Conservation (phyloP, 768 basidiomycete genomes). For the Termitomyces sp. region DNA sequence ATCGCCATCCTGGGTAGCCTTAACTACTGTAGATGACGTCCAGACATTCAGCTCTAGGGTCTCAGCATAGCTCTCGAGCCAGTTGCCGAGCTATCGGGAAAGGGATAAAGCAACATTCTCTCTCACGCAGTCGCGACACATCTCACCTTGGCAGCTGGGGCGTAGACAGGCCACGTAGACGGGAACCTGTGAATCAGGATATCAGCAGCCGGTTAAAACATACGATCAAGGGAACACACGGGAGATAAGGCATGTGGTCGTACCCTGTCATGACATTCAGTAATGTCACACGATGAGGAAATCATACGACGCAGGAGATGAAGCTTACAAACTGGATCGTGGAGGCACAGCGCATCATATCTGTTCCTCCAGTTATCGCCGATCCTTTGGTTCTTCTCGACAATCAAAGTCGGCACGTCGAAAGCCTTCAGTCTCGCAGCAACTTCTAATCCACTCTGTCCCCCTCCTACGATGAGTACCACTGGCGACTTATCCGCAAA, state of each 20-base stretch:
- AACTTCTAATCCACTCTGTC: slow-evolving; percentile 60
- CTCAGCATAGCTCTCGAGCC: slow-evolving; percentile 62
- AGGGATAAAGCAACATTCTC: not conserved
- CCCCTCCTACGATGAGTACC: slow-evolving; percentile 60
- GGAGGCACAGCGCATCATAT: slow-evolving; percentile 62
- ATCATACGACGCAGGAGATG: not conserved
- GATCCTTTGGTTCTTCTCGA: slow-evolving; percentile 57
- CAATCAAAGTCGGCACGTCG: slow-evolving; percentile 43
- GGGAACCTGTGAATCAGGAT: slow-evolving; percentile 40
- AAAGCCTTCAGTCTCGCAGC: slow-evolving; percentile 57
- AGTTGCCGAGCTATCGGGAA: slow-evolving; percentile 47
- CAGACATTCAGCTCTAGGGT: slow-evolving; percentile 60
- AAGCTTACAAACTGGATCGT: slow-evolving; percentile 62
- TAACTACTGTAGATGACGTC: slow-evolving; percentile 40
- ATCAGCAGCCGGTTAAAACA: not conserved
- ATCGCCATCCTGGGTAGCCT: slow-evolving; percentile 26
- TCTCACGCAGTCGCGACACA: too few species aligned
- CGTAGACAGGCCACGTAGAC: slow-evolving; percentile 53
- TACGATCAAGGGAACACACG: slow-evolving; percentile 29
- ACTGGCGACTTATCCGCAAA: slow-evolving; percentile 35
- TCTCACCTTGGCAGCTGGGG: slow-evolving; percentile 46
- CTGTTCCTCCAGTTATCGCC: slow-evolving; percentile 66
- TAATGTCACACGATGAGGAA: too few species aligned
- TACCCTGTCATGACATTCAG: slow-evolving; percentile 30
- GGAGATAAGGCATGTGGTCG: slow-evolving; percentile 57